phyloP scores from a whole-genome alignment of 2,329 filamentous ascomycete genomes.

The Thermothelomyces thermophilus region DNA sequence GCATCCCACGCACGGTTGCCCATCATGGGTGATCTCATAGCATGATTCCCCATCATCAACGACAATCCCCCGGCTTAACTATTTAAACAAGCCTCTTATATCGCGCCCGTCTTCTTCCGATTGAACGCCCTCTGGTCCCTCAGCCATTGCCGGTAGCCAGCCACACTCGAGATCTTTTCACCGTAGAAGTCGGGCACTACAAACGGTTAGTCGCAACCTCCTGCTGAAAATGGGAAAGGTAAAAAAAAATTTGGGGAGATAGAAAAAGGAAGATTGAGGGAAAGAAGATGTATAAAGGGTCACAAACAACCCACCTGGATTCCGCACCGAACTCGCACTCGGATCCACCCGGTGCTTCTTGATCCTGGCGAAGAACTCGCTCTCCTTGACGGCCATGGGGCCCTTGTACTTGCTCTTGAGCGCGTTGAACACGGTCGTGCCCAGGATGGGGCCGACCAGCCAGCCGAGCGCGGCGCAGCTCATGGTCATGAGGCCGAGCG shows the following conservation, averaged over 20 bases:
- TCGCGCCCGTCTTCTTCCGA: constrained; percentile 64
- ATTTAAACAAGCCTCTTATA: constrained; percentile 37
- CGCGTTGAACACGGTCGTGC: constrained; percentile 71
- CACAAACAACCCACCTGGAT: constrained; percentile 56
- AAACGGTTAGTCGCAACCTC: constrained; percentile 4
- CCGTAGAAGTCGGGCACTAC: constrained; percentile 92
- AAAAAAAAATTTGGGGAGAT: no score
- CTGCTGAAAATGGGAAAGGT: no score
- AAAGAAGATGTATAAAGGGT: background rate
- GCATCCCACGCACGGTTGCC: background rate
- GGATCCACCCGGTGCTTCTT: constrained; percentile 91
- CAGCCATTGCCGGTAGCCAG: constrained; percentile 88
- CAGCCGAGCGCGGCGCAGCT: constrained; percentile 76
- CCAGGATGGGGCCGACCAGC: constrained; percentile 77
- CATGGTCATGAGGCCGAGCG: constrained; percentile 73
- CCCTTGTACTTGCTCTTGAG: constrained; percentile 63
- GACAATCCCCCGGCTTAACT: constrained; percentile 2
- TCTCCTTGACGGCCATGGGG: constrained; percentile 80
- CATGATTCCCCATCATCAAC: constrained; percentile 5
- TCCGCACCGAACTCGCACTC: constrained; percentile 77
- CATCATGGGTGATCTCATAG: background rate
- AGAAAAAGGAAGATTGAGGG: no score
- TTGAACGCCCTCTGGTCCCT: constrained; percentile 98
- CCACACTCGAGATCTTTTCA: constrained; percentile 92
- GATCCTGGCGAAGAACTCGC: constrained; percentile 85